Conservation (phyloP, 2,329 filamentous ascomycete genomes). For the Purpureocillium takamizusanense region DNA sequence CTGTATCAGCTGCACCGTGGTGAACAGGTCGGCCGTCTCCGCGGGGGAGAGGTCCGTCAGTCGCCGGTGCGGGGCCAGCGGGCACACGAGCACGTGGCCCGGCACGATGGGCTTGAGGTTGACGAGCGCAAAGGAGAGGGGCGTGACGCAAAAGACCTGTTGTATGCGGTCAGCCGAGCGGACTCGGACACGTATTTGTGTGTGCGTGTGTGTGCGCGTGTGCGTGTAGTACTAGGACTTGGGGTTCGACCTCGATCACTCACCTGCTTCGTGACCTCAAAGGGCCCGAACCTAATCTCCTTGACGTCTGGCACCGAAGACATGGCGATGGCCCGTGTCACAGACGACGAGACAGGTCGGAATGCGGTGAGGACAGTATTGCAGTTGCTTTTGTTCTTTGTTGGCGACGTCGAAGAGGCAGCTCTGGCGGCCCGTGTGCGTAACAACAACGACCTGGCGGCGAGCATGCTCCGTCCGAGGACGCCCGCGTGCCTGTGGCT, state of each 20-base stretch:
- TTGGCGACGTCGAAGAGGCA: no score
- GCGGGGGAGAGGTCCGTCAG: slow-evolving; percentile 62
- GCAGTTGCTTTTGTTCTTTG: no score
- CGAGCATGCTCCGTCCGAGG: neutral
- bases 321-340: slow-evolving; percentile 15
- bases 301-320: slow-evolving; percentile 15
- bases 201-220: no score
- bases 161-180: no score
- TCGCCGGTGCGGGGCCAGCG: slow-evolving; percentile 58
- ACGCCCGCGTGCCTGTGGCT: no score
- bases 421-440: no score
- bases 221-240: no score
- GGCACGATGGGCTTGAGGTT: slow-evolving; percentile 93
- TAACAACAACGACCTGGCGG: slow-evolving; percentile 5
- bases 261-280: slow-evolving; percentile 68
- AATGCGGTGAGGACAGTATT: no score
- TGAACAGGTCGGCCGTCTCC: slow-evolving; percentile 76
- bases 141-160: slow-evolving; percentile 80
- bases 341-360: no score
- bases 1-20: slow-evolving; percentile 75
- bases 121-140: slow-evolving; percentile 76
- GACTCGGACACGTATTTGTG: no score
- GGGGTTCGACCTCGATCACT: slow-evolving; percentile 10
- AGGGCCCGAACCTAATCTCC: slow-evolving; percentile 61
- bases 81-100: slow-evolving; percentile 87